Evolutionary conservation across 2,329 filamentous ascomycete species (phyloP), one percentile per base, ranked within the genome.

Genomic region (Stylonectria norvegica): DNA sequence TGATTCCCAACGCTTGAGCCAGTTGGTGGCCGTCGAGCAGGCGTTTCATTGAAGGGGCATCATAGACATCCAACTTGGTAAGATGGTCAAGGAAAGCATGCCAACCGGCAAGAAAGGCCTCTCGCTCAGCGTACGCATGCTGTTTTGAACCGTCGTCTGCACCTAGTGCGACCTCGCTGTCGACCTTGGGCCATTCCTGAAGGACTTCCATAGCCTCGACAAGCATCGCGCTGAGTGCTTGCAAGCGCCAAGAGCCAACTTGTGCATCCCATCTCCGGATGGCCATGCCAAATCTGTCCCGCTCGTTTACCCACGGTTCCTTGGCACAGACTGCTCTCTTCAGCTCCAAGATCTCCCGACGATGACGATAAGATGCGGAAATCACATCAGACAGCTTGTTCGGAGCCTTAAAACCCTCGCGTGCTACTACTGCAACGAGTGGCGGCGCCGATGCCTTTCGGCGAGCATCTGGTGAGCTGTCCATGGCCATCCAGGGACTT

Each of bases 21-120:
- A 97, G 75, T 37, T 83, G 71, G 27, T 78, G 85, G 12, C 93
- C 91, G 57, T 94, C 86, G 22, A 95, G 70, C 17, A 88, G 67
- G 5, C 76, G 74, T 53, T 78, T 81, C 23, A 85, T 60, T 2
- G 74, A 68, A 2, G 78, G 71, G 0, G 72, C 78, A 36, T 82
- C 73, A 54, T 79, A 69, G 8, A 83, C 62, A 44, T 81, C 73
- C 22, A 83, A 60, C 32, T 71, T 62, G 2, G 66, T 60, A 0
- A 83, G 61, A 47, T 80, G 75, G 35, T 79, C 70, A 8, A 83
- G 54, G 52, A 83, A 80, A 5, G 34, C 36, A 49, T 76, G 69
- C 79, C 79, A 82, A 22, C 66, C 66, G 4, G 49, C 40, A 14
- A 79, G 50, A 32, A 81, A 68, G 1, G 53, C 67, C 35, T 68